These are phyloP conservation scores for Solanum peruvianum DNA, from an alignment of 257 asterid species.

Conservation along the genomic window DNA sequence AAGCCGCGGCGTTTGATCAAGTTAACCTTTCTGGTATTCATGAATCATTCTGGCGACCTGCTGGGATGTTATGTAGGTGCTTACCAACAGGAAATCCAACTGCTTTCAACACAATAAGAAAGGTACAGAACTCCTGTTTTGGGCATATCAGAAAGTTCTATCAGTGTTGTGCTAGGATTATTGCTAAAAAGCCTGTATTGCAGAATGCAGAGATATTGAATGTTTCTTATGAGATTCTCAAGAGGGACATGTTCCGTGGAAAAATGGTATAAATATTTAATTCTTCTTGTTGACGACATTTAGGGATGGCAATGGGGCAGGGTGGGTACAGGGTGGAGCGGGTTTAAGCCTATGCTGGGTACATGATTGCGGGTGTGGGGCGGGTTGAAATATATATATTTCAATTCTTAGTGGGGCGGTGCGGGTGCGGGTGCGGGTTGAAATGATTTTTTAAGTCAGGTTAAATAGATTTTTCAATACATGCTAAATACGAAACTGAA, in stretches of 20 bases:
- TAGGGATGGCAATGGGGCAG: too few species aligned
- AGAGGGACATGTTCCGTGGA: conserved; percentile 6
- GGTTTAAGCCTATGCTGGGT: too few species aligned
- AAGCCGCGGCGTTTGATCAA: conserved; percentile 4
- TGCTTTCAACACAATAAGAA: background rate
- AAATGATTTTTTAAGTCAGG: too few species aligned
- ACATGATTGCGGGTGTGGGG: too few species aligned
- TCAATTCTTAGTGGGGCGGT: too few species aligned
- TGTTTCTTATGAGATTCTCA: conserved; percentile 3
- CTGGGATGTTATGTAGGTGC: conserved; percentile 16
- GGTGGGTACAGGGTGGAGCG: too few species aligned
- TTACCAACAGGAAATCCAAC: background rate
- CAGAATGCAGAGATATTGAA: conserved; percentile 14
- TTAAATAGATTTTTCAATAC: too few species aligned
- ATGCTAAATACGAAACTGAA: too few species aligned
- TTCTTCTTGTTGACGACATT: background rate
- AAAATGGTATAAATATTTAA: background rate
- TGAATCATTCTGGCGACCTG: conserved; percentile 10
- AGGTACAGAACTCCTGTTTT: background rate
- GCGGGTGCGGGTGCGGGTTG: too few species aligned
- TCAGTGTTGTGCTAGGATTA: background rate
- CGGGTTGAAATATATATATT: too few species aligned
- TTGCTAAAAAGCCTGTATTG: background rate
- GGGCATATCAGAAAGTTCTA: background rate
- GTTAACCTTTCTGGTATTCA: conserved; percentile 3